A percentile compares a stretch with the other conserved stretches of the same genome.
Conservation (phyloP, 225 moss, liverwort and hornwort genomes). For the Sphagnum contortum region DNA sequence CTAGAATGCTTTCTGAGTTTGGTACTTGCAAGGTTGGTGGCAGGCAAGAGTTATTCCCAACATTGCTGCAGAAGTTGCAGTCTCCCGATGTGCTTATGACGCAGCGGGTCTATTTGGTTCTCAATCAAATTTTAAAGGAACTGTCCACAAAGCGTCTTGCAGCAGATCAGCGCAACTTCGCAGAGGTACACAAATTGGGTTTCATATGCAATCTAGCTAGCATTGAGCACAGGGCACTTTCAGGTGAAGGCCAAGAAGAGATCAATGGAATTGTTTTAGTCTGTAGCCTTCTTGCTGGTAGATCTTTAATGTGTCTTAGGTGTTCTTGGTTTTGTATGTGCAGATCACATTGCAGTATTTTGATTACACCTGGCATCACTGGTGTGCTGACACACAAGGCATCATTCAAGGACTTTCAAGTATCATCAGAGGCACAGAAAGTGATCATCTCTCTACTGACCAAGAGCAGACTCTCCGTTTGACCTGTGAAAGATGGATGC, state of each 20-base stretch:
- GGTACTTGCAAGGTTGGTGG: slow-evolving; percentile 13
- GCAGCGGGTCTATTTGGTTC: slow-evolving; percentile 95
- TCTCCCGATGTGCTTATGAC: slow-evolving; percentile 90
- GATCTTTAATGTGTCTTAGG: too few species aligned
- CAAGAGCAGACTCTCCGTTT: slow-evolving; percentile 82
- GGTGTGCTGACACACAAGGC: slow-evolving; percentile 85
- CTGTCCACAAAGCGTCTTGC: slow-evolving; percentile 91
- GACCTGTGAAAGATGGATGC: slow-evolving; percentile 97
- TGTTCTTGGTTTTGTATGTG: slow-evolving; percentile 10
- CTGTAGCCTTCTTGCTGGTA: too few species aligned
- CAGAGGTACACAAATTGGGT: slow-evolving; percentile 40
- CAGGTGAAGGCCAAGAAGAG: too few species aligned
- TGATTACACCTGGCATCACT: slow-evolving; percentile 97
- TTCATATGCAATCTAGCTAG: not conserved
- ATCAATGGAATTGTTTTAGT: too few species aligned
- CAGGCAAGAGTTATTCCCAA: slow-evolving; percentile 97
- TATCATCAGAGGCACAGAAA: slow-evolving; percentile 63
- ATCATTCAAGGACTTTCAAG: slow-evolving; percentile 83
- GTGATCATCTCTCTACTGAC: slow-evolving; percentile 66
- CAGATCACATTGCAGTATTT: slow-evolving; percentile 96
- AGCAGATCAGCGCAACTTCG: slow-evolving; percentile 91
- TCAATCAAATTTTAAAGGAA: slow-evolving; percentile 98
- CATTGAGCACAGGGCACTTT: too few species aligned
- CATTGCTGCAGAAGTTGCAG: slow-evolving; percentile 94
- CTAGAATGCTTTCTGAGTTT: slow-evolving; percentile 2